Evolutionary conservation across 1,284 basidiomycete genomes (phyloP).

Genomic region (Mycena citricolor): DNA sequence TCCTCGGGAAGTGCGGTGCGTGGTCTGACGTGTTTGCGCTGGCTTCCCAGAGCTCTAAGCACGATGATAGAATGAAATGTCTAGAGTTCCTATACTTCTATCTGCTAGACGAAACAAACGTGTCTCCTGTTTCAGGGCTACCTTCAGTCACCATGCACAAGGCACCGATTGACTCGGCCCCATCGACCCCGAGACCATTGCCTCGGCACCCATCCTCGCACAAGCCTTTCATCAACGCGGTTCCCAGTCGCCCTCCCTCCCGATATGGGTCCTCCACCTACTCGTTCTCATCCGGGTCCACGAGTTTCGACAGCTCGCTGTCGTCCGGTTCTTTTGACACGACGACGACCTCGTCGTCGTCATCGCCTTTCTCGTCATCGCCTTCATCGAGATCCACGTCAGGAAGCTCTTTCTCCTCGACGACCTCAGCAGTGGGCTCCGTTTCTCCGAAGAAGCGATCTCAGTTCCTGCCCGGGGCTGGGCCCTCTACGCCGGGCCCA

Average conservation of each 20-base stretch:
- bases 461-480: conserved; percentile 16
- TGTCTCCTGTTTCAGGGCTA: conserved; percentile 21
- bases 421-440: conserved; percentile 40
- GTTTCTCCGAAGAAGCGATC: conserved; percentile 43
- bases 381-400: conserved; percentile 36
- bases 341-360: conserved; percentile 47
- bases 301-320: conserved; percentile 53
- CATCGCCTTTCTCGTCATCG: conserved; percentile 63
- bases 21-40: conserved; percentile 12
- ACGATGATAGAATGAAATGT: conserved; percentile 77
- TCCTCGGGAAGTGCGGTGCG: conserved; percentile 79
- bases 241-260: conserved; percentile 25
- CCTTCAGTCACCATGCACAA: conserved; percentile 4
- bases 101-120: conserved; percentile 71
- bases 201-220: conserved; percentile 38
- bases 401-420: conserved; percentile 42
- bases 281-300: conserved; percentile 35
- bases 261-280: conserved; percentile 33
- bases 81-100: conserved; percentile 93
- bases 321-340: conserved; percentile 71
- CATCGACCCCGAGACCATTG: conserved; percentile 26
- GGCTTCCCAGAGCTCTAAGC: neutral
- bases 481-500: conserved; percentile 13
- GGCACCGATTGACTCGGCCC: conserved; percentile 32
- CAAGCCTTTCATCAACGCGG: conserved; percentile 26